A percentile compares a stretch with the other conserved stretches of the same genome.
phyloP scores from a whole-genome alignment of 352 stramenopile species.

The Pythium pyrilobum region DNA sequence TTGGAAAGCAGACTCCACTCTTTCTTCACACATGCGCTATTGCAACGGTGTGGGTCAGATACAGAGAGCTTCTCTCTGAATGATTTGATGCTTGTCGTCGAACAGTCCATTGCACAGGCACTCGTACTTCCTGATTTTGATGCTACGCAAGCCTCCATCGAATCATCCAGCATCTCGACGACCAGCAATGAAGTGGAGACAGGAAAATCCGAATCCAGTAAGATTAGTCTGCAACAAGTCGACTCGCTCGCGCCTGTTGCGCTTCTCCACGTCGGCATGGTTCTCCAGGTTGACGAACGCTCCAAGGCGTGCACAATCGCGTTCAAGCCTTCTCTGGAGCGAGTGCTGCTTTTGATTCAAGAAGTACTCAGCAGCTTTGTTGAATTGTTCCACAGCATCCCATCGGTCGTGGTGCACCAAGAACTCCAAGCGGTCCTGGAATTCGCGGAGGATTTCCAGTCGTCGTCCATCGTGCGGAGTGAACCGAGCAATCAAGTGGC shows the following conservation, averaged over 20 bases:
- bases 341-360: conserved; percentile 25
- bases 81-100: conserved; percentile 13
- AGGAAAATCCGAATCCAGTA: not conserved
- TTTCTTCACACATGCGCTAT: conserved; percentile 13
- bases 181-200: too few species aligned
- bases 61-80: conserved; percentile 7
- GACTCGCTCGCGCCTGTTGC: conserved; percentile 11
- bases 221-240: conserved; percentile 10
- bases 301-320: conserved; percentile 18
- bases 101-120: conserved; percentile 2
- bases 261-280: conserved; percentile 16
- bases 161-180: not conserved
- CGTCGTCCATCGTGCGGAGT: conserved; percentile 12
- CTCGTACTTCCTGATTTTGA: conserved; percentile 20
- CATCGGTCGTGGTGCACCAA: conserved; percentile 26
- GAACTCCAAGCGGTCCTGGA: conserved; percentile 39
- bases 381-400: conserved; percentile 34
- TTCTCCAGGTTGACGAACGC: conserved; percentile 2
- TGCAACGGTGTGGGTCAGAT: not conserved
- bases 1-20: conserved; percentile 18
- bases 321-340: conserved; percentile 31
- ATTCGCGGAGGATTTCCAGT: conserved; percentile 47
- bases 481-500: not conserved
- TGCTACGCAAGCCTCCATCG: conserved; percentile 4
- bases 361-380: conserved; percentile 29